Percentiles rank a stretch among this genome's conserved stretches.
phyloP scores from a whole-genome alignment of 176 grass and related monocot genomes.

The Oryza nivara region DNA sequence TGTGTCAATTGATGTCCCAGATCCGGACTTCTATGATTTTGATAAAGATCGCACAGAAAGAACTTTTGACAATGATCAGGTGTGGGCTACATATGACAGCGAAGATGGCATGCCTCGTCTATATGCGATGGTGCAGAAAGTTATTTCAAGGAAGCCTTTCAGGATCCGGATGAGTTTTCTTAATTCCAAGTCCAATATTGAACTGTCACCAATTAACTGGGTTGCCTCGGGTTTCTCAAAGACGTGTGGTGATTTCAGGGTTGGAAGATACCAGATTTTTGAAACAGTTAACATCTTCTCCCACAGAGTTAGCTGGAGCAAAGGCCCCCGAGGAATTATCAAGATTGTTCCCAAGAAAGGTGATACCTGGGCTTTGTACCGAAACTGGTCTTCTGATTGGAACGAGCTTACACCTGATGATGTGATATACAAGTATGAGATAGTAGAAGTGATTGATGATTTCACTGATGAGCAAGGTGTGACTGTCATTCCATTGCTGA shows the following conservation, averaged over 20 bases:
- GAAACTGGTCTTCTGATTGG: conserved; percentile 69
- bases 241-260: conserved; percentile 75
- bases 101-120: conserved; percentile 78
- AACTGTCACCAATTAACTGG: conserved; percentile 69
- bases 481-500: conserved; percentile 54
- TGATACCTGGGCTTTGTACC: conserved; percentile 70
- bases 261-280: conserved; percentile 62
- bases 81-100: conserved; percentile 74
- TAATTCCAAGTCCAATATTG: conserved; percentile 75
- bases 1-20: conserved; percentile 59
- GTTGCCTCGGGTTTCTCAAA: conserved; percentile 64
- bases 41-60: conserved; percentile 71
- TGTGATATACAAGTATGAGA: conserved; percentile 65
- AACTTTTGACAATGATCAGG: conserved; percentile 63
- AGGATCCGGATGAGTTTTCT: conserved; percentile 74
- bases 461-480: conserved; percentile 56
- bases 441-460: conserved; percentile 63
- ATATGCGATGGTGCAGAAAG: conserved; percentile 71
- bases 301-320: conserved; percentile 62
- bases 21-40: conserved; percentile 74
- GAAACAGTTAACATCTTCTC: conserved; percentile 82
- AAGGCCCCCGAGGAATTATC: conserved; percentile 62
- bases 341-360: conserved; percentile 70
- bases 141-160: conserved; percentile 65
- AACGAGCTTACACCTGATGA: conserved; percentile 68